phyloP scores from a whole-genome alignment of 2,329 filamentous ascomycete species.

The Trichoderma cornu-damae region DNA sequence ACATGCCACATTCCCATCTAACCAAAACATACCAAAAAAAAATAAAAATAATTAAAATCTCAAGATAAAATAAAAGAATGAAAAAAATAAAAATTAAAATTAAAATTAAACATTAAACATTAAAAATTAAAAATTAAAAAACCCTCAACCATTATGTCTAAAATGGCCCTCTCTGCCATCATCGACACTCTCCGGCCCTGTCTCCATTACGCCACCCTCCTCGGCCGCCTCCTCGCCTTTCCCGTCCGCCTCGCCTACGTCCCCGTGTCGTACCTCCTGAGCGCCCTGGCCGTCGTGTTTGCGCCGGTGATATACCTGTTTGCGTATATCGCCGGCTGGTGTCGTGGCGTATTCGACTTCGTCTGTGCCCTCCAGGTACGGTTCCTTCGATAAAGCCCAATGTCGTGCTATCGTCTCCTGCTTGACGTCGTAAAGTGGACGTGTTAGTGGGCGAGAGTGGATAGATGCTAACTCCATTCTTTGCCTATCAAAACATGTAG shows the following conservation, averaged over 20 bases:
- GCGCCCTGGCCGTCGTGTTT: conserved; percentile 31
- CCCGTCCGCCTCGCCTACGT: conserved; percentile 31
- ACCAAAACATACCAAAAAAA: background rate
- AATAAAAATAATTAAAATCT: too few species aligned
- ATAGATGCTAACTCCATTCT: background rate
- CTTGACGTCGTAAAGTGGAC: background rate
- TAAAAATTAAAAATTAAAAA: too few species aligned
- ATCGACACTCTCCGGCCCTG: conserved; percentile 29
- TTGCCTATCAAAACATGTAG: conserved; percentile 24
- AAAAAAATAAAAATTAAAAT: too few species aligned
- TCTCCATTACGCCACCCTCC: conserved; percentile 24
- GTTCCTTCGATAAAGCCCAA: background rate
- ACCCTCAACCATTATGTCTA: background rate
- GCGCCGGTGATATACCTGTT: conserved; percentile 36
- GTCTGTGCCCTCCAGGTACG: conserved; percentile 36
- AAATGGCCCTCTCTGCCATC: conserved; percentile 25
- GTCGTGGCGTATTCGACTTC: conserved; percentile 26
- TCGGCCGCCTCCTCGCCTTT: conserved; percentile 26
- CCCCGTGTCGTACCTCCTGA: conserved; percentile 29
- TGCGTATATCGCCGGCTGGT: conserved; percentile 26
- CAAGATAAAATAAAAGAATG: too few species aligned
- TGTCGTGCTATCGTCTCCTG: background rate
- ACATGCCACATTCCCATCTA: background rate
- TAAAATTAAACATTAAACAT: too few species aligned
- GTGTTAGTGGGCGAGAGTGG: conserved; percentile 4